Evolutionary conservation across 352 stramenopile species (phyloP).

Genomic region (Phytophthora sojae): DNA sequence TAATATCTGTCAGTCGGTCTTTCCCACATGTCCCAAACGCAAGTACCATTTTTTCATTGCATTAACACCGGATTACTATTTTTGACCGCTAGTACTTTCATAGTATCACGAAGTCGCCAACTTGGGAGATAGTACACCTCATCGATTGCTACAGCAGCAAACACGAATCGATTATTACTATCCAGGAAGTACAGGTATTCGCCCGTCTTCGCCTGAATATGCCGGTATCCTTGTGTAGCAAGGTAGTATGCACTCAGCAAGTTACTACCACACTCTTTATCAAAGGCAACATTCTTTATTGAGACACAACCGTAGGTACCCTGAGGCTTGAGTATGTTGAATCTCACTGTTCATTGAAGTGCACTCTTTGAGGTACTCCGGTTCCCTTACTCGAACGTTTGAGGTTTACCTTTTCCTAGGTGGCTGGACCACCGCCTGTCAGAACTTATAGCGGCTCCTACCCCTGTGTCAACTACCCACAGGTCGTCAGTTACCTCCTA

Average conservation of each 20-base stretch:
- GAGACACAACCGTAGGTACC: neutral
- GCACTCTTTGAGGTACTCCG: neutral
- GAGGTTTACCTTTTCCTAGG: neutral
- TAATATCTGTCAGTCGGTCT: neutral
- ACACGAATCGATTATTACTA: constrained; percentile 19
- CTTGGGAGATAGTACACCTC: constrained; percentile 22
- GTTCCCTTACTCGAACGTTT: neutral
- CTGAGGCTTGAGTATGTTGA: neutral
- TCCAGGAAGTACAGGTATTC: constrained; percentile 18
- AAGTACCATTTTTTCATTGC: neutral
- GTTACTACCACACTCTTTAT: constrained; percentile 21
- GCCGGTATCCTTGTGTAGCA: constrained; percentile 24
- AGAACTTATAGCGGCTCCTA: neutral
- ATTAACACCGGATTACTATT: neutral
- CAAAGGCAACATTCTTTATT: constrained; percentile 6
- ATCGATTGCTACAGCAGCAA: constrained; percentile 28
- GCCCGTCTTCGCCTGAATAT: constrained; percentile 15
- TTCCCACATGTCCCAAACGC: neutral
- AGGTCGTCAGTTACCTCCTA: neutral
- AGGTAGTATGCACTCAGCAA: constrained; percentile 29
- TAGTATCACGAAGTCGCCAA: neutral
- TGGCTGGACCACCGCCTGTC: neutral
- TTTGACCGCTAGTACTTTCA: neutral
- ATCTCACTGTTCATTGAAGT: neutral
- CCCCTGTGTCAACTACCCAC: neutral